phyloP scores from a whole-genome alignment of 805 yeast genomes.

The Hanseniaspora nectarophila region DNA sequence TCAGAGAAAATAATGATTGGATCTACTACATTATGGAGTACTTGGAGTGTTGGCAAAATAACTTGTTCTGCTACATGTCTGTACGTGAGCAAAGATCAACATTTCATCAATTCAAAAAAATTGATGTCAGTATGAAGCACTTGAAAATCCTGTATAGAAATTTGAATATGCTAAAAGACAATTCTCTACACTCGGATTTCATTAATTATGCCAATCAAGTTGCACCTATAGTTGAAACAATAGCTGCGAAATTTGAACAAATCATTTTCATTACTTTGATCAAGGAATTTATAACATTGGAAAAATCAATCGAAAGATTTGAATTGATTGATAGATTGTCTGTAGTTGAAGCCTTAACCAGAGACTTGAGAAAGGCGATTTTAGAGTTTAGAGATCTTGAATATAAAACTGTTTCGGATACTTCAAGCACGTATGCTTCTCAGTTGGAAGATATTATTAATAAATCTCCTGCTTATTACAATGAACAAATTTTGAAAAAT shows the following conservation, averaged over 20 bases:
- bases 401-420: not conserved
- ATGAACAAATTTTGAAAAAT: not conserved
- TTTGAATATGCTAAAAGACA: not conserved
- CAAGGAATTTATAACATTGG: not conserved
- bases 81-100: constrained; percentile 5
- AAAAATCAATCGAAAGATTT: not conserved
- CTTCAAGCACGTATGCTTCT: not conserved
- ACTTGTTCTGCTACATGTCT: constrained; percentile 2
- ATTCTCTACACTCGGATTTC: not conserved
- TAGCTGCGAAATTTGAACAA: not conserved
- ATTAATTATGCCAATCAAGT: not conserved
- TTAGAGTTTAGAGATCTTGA: not conserved
- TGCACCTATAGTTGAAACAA: not conserved
- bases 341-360: not conserved
- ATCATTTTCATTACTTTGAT: not conserved
- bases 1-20: not conserved
- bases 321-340: not conserved
- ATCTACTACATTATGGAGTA: not conserved
- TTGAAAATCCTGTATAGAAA: constrained; percentile 3
- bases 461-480: not conserved
- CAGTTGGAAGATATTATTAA: not conserved
- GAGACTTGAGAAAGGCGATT: not conserved
- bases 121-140: not conserved
- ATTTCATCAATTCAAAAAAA: constrained; percentile 3
- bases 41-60: constrained; percentile 10